Percentiles rank a stretch among this genome's conserved stretches.
These are phyloP conservation scores for Bryum argenteum DNA, from an alignment of 225 moss, liverwort and hornwort species.

Conservation along the genomic window DNA sequence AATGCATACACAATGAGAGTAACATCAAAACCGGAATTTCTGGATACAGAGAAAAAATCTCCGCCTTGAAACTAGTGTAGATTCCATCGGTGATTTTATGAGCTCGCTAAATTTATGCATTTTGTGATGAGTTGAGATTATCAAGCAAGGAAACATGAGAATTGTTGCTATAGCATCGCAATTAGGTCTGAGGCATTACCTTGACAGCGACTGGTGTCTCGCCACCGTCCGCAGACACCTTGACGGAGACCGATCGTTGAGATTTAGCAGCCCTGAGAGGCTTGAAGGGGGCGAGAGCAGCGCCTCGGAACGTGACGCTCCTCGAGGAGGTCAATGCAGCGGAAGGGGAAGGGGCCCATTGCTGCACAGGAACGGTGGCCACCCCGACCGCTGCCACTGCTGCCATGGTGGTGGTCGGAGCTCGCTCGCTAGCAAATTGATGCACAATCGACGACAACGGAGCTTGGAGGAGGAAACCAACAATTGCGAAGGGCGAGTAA, in stretches of 20 bases:
- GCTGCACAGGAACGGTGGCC: conserved; percentile 28
- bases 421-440: background rate
- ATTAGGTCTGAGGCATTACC: conserved; percentile 23
- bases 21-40: no score
- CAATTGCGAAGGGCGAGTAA: background rate
- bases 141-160: no score
- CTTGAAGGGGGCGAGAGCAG: conserved; percentile 19
- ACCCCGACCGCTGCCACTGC: conserved; percentile 33
- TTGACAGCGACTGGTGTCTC: conserved; percentile 37
- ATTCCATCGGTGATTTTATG: background rate
- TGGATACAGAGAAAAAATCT: no score
- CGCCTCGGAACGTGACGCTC: conserved; percentile 41
- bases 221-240: conserved; percentile 28
- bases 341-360: conserved; percentile 31
- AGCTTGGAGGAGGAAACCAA: background rate
- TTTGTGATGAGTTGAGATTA: background rate
- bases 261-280: conserved; percentile 38
- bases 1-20: no score
- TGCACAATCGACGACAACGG: background rate
- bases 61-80: no score
- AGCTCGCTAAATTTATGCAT: background rate
- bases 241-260: conserved; percentile 25
- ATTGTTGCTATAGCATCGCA: background rate
- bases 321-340: conserved; percentile 19
- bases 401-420: conserved; percentile 16